Evolutionary conservation across 768 basidiomycete genomes (phyloP).

Genomic region (Mycena belliarum): DNA sequence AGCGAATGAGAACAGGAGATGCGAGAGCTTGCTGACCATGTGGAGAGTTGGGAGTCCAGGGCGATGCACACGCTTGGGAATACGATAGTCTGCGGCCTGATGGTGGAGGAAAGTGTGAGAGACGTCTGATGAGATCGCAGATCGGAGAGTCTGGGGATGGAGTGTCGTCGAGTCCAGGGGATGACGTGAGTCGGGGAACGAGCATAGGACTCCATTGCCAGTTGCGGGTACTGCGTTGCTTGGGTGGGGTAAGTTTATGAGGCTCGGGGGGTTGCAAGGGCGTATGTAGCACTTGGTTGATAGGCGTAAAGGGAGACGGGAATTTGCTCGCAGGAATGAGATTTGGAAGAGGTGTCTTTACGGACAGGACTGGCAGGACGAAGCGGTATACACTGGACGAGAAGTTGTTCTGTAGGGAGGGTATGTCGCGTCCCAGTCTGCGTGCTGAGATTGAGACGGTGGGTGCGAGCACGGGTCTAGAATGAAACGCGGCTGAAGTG

Average conservation of each 20-base stretch:
- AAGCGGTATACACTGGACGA: neutral
- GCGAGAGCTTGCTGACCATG: conserved; percentile 15
- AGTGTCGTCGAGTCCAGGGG: conserved; percentile 13
- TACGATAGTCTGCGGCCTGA: conserved; percentile 17
- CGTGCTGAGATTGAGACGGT: conserved; percentile 3
- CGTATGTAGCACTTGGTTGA: conserved; percentile 16
- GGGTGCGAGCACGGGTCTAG: neutral
- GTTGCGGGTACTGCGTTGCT: conserved; percentile 8
- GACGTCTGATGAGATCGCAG: conserved; percentile 12
- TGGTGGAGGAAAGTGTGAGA: conserved; percentile 11
- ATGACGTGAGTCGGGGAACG: neutral
- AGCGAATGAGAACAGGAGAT: conserved; percentile 20
- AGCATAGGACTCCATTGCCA: conserved; percentile 12
- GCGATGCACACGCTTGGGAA: conserved; percentile 7
- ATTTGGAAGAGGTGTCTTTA: conserved; percentile 6
- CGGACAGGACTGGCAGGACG: neutral
- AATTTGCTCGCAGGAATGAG: conserved; percentile 21
- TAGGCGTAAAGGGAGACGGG: conserved; percentile 18
- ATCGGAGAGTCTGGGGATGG: conserved; percentile 15
- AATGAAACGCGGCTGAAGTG: neutral
- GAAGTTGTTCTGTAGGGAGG: neutral
- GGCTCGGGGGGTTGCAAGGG: conserved; percentile 14
- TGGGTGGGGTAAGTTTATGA: conserved; percentile 11
- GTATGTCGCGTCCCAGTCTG: neutral
- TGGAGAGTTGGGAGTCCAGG: conserved; percentile 13